Base-by-base conservation (phyloP, 2,329 filamentous ascomycete genomes). In the Monosporascus sp. region DNA sequence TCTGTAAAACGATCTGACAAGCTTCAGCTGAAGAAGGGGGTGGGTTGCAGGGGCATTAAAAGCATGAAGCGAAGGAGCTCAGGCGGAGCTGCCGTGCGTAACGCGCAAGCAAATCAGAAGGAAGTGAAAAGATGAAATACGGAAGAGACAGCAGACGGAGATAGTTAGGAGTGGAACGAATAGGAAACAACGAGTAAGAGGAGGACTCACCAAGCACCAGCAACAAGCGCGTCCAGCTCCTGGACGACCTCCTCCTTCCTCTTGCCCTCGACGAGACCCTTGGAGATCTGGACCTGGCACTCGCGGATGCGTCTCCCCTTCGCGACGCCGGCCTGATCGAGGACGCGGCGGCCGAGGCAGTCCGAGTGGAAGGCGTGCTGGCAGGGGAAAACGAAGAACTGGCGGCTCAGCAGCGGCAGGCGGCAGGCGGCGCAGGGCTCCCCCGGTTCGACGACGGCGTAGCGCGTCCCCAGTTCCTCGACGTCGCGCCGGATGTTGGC, bases 341-440 rank as follows among this genome's bases (percentile, higher is more conserved):
- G 79, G 1, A 97, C 91, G 66, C 88, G 88, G 63, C 84, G 86
- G 0, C 91, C 93, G 48, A 99, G 74, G 69, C 94, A 99, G 68
- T 99, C 94, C 43, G 89, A 93, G 70, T 99, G 94, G 66, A 99
- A 99, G 3, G 92, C 89, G 72, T 99, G 94, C 75, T 99, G 94
- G 70, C 94, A 99, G 0, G 94, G 94, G 61, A 99, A 99, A 19
- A 99, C 94, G 63, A 97, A 99, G 72, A 99, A 99, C 64, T 97
- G 92, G 51, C 92, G 77, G 65, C 89, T 92, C 17, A 99, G 78
- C 51, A 99, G 74, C 9, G 94, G 94, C 52, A 97, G 73, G 0
- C 86, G 84, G 66, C 94, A 99, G 2, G 88, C 84, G 73, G 93
- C 95, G 71, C 94, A 99, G 67, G 90, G 87, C 76, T 99, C 94